A percentile compares a stretch with the other conserved stretches of the same genome.
Evolutionary conservation across 2,329 filamentous ascomycete species (phyloP).

Genomic region (Dactylellina sp.): DNA sequence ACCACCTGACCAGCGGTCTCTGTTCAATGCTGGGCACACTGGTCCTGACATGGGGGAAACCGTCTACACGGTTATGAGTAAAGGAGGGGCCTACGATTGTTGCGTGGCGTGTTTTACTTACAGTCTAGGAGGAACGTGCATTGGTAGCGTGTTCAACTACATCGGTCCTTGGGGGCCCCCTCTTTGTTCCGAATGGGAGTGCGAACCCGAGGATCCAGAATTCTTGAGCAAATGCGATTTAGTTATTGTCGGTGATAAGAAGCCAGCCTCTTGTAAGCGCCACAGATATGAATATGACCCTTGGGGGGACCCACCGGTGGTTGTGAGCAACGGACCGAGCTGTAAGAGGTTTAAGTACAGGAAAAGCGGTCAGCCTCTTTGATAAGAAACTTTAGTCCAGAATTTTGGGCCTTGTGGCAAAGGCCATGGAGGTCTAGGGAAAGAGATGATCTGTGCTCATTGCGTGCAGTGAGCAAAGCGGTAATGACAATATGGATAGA

Average conservation of each 20-base stretch:
- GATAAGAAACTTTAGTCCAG: background rate
- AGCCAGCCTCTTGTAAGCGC: background rate
- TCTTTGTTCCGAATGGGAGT: background rate
- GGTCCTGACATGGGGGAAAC: background rate
- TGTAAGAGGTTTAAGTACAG: constrained; percentile 11
- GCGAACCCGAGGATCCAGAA: background rate
- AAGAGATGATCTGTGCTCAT: no score
- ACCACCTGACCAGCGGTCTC: background rate
- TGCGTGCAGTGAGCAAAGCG: no score
- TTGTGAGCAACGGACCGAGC: constrained; percentile 17
- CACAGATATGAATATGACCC: constrained; percentile 8
- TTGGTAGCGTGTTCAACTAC: constrained; percentile 16
- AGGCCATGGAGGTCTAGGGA: no score
- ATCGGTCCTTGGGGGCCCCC: constrained; percentile 16
- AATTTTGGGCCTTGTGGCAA: no score
- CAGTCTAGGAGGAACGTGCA: constrained; percentile 4
- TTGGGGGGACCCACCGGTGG: background rate
- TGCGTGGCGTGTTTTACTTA: constrained; percentile 20
- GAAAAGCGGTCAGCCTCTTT: no score
- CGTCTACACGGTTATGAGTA: background rate
- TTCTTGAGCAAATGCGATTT: constrained; percentile 15
- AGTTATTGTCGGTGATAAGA: constrained; percentile 6
- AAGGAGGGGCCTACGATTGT: constrained; percentile 25
- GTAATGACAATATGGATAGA: no score
- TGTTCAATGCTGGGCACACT: background rate